Conservation (phyloP, 208 protist genomes). For the Leishmania aethiopica region DNA sequence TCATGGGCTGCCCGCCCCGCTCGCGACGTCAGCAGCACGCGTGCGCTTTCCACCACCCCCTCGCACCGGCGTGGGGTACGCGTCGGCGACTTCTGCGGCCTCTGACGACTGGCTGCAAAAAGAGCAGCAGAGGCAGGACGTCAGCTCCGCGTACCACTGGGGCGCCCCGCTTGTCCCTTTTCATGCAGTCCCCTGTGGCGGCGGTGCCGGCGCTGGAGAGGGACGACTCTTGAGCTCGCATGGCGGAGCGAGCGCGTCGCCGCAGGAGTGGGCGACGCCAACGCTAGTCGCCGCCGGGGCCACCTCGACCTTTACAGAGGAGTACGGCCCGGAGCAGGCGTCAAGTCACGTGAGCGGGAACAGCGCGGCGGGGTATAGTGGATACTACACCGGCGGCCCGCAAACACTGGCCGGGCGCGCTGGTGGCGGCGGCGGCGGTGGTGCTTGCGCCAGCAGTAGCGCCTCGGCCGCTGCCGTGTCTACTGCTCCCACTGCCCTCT, state of each 20-base stretch:
- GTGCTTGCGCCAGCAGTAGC: background rate
- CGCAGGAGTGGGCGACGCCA: conserved; percentile 20
- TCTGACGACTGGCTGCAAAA: background rate
- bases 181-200: conserved; percentile 17
- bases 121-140: background rate
- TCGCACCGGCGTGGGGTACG: background rate
- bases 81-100: background rate
- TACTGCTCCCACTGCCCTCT: conserved; percentile 45
- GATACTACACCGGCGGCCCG: background rate
- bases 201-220: background rate
- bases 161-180: conserved; percentile 21
- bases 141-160: conserved; percentile 11
- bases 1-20: background rate
- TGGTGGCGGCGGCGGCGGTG: background rate
- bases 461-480: background rate
- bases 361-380: background rate
- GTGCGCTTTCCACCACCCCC: background rate
- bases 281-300: background rate
- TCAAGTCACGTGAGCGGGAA: background rate
- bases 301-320: conserved; percentile 1
- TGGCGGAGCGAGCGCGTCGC: background rate
- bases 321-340: background rate
- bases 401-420: background rate
- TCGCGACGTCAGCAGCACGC: background rate
- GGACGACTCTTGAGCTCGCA: background rate